Evolutionary conservation across 108 stramenopile genomes (phyloP).

Genomic region (Nitzschia inconspicua): DNA sequence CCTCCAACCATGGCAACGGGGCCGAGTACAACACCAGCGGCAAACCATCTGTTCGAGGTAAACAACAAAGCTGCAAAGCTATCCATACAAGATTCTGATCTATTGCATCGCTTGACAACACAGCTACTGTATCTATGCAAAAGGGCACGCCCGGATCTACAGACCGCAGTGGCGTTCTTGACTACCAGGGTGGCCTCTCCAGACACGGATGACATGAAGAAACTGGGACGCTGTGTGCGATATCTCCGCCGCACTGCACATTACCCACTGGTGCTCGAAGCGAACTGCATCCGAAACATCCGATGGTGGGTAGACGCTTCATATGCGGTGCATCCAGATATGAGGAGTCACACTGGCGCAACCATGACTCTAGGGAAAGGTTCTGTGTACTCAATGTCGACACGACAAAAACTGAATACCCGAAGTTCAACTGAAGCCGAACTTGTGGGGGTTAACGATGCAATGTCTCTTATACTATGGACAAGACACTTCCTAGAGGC

Average conservation of each 20-base stretch:
- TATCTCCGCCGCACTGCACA: conserved; percentile 32
- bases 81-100: background rate
- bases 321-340: conserved; percentile 28
- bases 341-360: conserved; percentile 37
- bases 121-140: conserved; percentile 31
- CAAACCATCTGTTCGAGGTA: conserved; percentile 30
- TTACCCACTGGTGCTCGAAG: conserved; percentile 16
- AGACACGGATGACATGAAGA: conserved; percentile 46
- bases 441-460: conserved; percentile 28
- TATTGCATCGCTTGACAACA: conserved; percentile 10
- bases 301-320: conserved; percentile 29
- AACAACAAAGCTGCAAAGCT: conserved; percentile 7
- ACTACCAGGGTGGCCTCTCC: conserved; percentile 38
- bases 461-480: conserved; percentile 37
- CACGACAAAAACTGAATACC: conserved; percentile 41
- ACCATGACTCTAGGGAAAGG: conserved; percentile 32
- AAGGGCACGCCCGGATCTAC: conserved; percentile 38
- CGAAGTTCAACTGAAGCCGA: conserved; percentile 46
- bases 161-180: conserved; percentile 43
- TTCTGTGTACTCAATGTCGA: conserved; percentile 1
- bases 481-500: conserved; percentile 31
- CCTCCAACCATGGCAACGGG: background rate
- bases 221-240: conserved; percentile 33
- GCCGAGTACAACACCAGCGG: conserved; percentile 26
- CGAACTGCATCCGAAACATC: conserved; percentile 1